Base-by-base conservation (phyloP, 139 green algal species). In the Zygnema circumcarinatum region DNA sequence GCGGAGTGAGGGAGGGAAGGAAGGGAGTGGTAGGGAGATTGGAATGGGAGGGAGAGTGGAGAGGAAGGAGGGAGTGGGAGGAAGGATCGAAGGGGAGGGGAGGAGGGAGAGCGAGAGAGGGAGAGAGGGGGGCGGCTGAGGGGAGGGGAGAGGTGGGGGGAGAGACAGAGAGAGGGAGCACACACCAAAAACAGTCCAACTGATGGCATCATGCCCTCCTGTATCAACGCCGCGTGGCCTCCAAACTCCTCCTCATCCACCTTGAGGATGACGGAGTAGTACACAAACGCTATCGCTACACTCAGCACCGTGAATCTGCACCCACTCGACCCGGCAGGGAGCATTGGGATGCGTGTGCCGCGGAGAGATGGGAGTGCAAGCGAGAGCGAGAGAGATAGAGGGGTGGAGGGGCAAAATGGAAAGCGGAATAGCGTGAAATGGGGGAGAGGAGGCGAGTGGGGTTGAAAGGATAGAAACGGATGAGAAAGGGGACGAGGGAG, bases 171-270 rank as follows among this genome's bases (percentile, higher is more conserved):
- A 33, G 54, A 25, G 54, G 29, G 54, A 25, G 54, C 54, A 29
- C 54, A 29, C 29, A 84, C 76, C 32, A 84, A 32, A 33, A 84
- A 84, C 52, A 84, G 32, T 25, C 76, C 76, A n/a, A 84, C 31
- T 33, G 76, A 74, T n/a, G 38, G 33, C 2, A 84, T 3, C 11
- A 84, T 31, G 76, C 76, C 76, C 36, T 84, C 76, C 76, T 84
- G 76, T 53, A 84, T 47, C 32, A 84, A 53, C 39, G 76, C 76
- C 76, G 22, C 32, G 40, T 84, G 76, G 76, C 76, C 76, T 20
- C 76, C 76, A 76, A 84, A n/a, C 22, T 84, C 76, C 2, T 84
- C 76, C 32, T 32, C 76, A 21, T 84, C 76, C 76, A 84, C 32
- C 76, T 74, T 74, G 32, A 84, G 33, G 25, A 75, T 31, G 2